Evolutionary conservation across 495 filamentous ascomycete species (phyloP).

Genomic region (Amorphotheca resinae): DNA sequence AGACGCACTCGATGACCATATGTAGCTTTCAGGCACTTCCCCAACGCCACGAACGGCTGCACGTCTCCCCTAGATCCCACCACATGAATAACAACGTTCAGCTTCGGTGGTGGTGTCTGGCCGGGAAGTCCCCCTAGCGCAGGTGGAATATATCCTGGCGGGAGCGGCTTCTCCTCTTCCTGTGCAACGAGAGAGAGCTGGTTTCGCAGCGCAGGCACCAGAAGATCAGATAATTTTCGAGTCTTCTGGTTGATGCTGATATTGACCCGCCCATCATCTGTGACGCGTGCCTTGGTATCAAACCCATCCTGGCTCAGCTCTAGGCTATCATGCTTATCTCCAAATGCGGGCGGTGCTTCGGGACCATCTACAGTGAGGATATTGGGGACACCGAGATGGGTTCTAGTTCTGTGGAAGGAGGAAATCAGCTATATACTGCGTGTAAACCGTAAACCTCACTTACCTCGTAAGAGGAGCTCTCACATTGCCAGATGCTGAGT

Average conservation of each 20-base stretch:
- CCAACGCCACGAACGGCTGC: slow-evolving; percentile 62
- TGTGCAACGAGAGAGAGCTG: slow-evolving; percentile 39
- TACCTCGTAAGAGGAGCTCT: not conserved
- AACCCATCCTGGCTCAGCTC: slow-evolving; percentile 39
- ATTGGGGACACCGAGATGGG: slow-evolving; percentile 4
- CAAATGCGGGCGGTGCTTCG: slow-evolving; percentile 36
- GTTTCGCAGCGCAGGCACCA: slow-evolving; percentile 50
- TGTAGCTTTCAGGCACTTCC: slow-evolving; percentile 44
- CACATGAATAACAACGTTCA: slow-evolving; percentile 73
- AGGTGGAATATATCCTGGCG: slow-evolving; percentile 49
- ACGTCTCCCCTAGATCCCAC: slow-evolving; percentile 71
- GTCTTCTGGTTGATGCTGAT: slow-evolving; percentile 63
- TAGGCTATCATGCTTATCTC: slow-evolving; percentile 30
- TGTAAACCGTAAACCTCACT: not conserved
- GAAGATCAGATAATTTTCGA: slow-evolving; percentile 47
- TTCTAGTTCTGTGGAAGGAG: slow-evolving; percentile 1
- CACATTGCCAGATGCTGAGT: not conserved
- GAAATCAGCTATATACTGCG: slow-evolving; percentile 1
- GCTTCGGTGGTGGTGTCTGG: slow-evolving; percentile 39
- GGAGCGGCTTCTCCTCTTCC: slow-evolving; percentile 28
- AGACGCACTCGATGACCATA: slow-evolving; percentile 67
- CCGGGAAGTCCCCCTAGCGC: slow-evolving; percentile 46
- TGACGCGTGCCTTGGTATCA: slow-evolving; percentile 38
- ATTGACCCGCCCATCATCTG: slow-evolving; percentile 56
- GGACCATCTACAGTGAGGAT: not conserved